Conservation (phyloP, 2,329 filamentous ascomycete species). For the Penicillium concentricum region DNA sequence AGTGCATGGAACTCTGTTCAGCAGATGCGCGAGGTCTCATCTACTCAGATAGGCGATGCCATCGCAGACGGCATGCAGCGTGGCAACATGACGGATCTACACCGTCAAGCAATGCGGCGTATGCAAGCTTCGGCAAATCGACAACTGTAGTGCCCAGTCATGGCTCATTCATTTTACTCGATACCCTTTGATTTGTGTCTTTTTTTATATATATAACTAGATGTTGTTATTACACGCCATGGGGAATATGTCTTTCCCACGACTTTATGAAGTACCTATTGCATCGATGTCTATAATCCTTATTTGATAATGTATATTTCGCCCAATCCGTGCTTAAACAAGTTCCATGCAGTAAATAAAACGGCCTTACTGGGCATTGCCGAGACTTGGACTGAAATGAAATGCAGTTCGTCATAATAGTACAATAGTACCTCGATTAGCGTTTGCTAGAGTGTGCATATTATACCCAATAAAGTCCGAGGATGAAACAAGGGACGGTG, state of each 20-base stretch:
- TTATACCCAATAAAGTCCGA: constrained; percentile 4
- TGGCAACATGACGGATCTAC: constrained; percentile 70
- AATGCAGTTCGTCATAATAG: not conserved
- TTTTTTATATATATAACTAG: not conserved
- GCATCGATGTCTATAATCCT: constrained; percentile 1
- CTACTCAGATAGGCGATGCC: constrained; percentile 59
- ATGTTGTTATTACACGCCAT: not conserved
- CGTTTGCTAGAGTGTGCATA: constrained; percentile 10
- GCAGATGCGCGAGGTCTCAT: constrained; percentile 58
- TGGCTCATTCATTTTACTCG: constrained; percentile 3
- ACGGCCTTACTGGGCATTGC: not conserved
- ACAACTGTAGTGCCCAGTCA: constrained; percentile 16
- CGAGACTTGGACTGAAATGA: not conserved
- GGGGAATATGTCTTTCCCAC: not conserved
- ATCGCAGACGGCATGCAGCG: constrained; percentile 76
- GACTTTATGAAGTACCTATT: constrained; percentile 5
- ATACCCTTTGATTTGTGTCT: constrained; percentile 15
- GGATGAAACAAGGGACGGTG: constrained; percentile 24
- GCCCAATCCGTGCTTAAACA: not conserved
- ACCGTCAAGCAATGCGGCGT: constrained; percentile 74
- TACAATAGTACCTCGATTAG: not conserved
- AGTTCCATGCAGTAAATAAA: not conserved
- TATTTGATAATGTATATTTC: constrained; percentile 4
- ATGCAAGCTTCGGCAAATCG: constrained; percentile 67
- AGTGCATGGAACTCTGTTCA: constrained; percentile 58